Conservation (phyloP, 176 grass and related monocot genomes). For the Microstegium vimineum region DNA sequence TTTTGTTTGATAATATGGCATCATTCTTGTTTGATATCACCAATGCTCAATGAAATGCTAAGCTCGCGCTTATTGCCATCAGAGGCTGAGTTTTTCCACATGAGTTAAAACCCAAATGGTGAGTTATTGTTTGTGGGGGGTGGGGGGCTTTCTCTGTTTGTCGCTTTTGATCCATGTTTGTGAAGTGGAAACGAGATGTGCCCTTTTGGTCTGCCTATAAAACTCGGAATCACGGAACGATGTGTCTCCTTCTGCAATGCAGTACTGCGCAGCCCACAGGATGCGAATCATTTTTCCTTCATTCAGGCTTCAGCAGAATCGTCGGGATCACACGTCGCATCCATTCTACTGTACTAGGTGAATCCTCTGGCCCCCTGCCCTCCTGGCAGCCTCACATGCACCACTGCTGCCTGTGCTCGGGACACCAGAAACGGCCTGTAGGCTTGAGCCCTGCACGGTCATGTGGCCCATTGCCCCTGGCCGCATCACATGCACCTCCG, state of each 20-base stretch:
- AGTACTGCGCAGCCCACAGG: not conserved
- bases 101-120: not conserved
- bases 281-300: not conserved
- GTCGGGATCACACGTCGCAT: not conserved
- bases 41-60: not conserved
- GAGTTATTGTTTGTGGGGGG: not conserved
- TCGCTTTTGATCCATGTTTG: not conserved
- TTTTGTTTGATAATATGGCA: not conserved
- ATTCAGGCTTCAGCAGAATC: not conserved
- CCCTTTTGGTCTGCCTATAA: not conserved
- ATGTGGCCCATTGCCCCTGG: not conserved
- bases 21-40: not conserved
- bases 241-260: not conserved
- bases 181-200: not conserved
- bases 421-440: conserved; percentile 4
- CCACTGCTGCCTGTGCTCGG: not conserved
- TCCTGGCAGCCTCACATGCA: not conserved
- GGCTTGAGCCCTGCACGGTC: not conserved
- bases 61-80: not conserved
- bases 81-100: too few relatives aligned
- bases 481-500: not conserved
- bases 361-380: not conserved
- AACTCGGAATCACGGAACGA: not conserved
- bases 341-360: not conserved
- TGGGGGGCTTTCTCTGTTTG: not conserved